A percentile compares a stretch with the other conserved stretches of the same genome.
Conservation (phyloP, 2,329 filamentous ascomycete species). For the Phaeosphaeria sp. region DNA sequence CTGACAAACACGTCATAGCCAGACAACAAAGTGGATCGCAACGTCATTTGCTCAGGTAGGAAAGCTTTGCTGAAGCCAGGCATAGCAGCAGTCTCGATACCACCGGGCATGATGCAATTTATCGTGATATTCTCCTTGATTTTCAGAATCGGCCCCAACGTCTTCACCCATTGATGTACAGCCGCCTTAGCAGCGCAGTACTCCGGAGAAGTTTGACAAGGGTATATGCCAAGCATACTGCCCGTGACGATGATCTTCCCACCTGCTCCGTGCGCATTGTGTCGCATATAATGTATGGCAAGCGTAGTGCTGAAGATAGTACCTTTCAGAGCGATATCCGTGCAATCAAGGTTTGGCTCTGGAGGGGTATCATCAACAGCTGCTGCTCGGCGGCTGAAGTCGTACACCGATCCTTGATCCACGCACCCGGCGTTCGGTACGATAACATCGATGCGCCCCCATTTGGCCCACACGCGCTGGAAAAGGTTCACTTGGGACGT, state of each 20-base stretch:
- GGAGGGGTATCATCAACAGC: slow-evolving; percentile 47
- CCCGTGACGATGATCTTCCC: slow-evolving; percentile 56
- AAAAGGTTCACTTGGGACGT: slow-evolving; percentile 54
- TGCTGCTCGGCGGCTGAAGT: slow-evolving; percentile 40
- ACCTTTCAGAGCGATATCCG: slow-evolving; percentile 58
- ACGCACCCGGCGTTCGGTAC: slow-evolving; percentile 60
- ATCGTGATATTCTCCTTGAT: slow-evolving; percentile 49
- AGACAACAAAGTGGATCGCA: slow-evolving; percentile 51
- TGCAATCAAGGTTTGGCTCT: slow-evolving; percentile 53
- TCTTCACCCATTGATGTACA: slow-evolving; percentile 38
- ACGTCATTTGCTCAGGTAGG: slow-evolving; percentile 40
- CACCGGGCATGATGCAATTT: slow-evolving; percentile 56
- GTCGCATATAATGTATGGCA: slow-evolving; percentile 61
- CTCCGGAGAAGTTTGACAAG: slow-evolving; percentile 55
- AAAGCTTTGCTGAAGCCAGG: slow-evolving; percentile 44
- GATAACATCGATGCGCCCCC: slow-evolving; percentile 57
- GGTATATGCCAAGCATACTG: slow-evolving; percentile 53
- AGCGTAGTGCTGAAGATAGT: slow-evolving; percentile 58
- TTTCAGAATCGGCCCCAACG: slow-evolving; percentile 25
- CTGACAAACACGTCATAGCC: slow-evolving; percentile 54
- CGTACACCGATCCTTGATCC: slow-evolving; percentile 55
- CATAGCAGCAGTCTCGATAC: slow-evolving; percentile 52
- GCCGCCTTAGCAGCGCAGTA: slow-evolving; percentile 61
- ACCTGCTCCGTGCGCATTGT: slow-evolving; percentile 51
- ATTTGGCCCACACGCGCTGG: slow-evolving; percentile 50